phyloP scores from a whole-genome alignment of 2,329 filamentous ascomycete genomes.

The Xylaria sp. region DNA sequence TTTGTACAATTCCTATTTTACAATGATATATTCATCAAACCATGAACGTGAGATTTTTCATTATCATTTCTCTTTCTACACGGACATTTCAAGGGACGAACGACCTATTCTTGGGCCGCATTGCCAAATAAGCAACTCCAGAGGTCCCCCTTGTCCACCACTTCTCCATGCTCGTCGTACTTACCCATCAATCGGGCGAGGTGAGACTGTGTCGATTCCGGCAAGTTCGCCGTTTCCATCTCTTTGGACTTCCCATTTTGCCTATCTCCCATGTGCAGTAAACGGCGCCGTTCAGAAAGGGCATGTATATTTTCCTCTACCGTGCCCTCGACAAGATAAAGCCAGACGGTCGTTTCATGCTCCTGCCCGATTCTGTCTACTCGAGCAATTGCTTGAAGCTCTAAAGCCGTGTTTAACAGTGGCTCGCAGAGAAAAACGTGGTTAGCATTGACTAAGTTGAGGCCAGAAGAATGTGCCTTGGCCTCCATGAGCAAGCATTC shows the following conservation, averaged over 20 bases:
- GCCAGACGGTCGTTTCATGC: constrained; percentile 90
- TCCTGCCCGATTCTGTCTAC: constrained; percentile 95
- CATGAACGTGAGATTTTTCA: background rate
- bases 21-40: background rate
- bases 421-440: constrained; percentile 97
- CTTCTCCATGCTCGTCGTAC: constrained; percentile 78
- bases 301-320: constrained; percentile 94
- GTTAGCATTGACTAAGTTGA: constrained; percentile 92
- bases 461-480: constrained; percentile 84
- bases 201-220: constrained; percentile 80
- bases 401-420: constrained; percentile 89
- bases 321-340: constrained; percentile 90
- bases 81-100: background rate
- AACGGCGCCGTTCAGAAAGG: constrained; percentile 79
- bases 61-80: constrained; percentile 7
- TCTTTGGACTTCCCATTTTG: constrained; percentile 53
- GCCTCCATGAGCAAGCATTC: constrained; percentile 93
- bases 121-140: constrained; percentile 89
- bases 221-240: constrained; percentile 84
- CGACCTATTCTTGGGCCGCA: constrained; percentile 50
- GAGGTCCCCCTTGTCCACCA: constrained; percentile 80
- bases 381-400: constrained; percentile 92
- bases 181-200: constrained; percentile 77
- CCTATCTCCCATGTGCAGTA: constrained; percentile 74
- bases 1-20: background rate